Evolutionary conservation across 176 grass and related monocot genomes (phyloP), one percentile per base, ranked within the genome.

Genomic region (Urochloa ruziziensis): DNA sequence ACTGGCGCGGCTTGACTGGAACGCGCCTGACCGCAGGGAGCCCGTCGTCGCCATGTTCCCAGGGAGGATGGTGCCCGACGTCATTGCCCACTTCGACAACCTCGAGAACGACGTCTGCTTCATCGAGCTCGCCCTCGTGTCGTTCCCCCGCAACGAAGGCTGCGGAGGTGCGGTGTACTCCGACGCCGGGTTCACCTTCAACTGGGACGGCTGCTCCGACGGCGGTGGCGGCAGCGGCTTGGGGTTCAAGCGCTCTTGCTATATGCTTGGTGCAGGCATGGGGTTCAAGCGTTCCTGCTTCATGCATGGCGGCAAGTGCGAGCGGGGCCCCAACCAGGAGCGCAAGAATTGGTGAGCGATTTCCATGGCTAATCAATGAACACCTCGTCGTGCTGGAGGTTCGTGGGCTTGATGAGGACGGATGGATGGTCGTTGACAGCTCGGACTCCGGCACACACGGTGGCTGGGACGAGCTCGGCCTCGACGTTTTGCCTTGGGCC

Each of bases 101-200:
- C 86, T 98, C 19, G 85, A 93, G 89, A 90, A 85, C 86, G 93
- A 99, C 19, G 93, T 99, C 73, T 83, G 62, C 81, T 91, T 82
- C 74, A 99, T 99, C 65, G 97, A 96, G 86, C 83, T 91, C 0
- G 97, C 93, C 0, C 81, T 90, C 61, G 81, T 99, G 15, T 93
- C 97, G 19, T 91, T 90, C 71, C 91, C 97, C 6, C 83, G 47
- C 43, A 96, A 96, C 71, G 59, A n/a, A n/a, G n/a, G n/a, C n/a
- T n/a, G 23, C 67, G 49, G 36, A 4, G 76, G 24, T 33, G 27
- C n/a, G n/a, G n/a, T 90, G 37, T 66, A 80, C 25, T 19, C 82
- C 3, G 66, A 82, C 3, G 70, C 81, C 1, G 83, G 83, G 13
- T 99, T 96, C 70, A 84, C 91, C 40, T 79, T 99, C 4, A 93